Base-by-base conservation (phyloP, 768 basidiomycete species). In the Leccinum incarnatum region DNA sequence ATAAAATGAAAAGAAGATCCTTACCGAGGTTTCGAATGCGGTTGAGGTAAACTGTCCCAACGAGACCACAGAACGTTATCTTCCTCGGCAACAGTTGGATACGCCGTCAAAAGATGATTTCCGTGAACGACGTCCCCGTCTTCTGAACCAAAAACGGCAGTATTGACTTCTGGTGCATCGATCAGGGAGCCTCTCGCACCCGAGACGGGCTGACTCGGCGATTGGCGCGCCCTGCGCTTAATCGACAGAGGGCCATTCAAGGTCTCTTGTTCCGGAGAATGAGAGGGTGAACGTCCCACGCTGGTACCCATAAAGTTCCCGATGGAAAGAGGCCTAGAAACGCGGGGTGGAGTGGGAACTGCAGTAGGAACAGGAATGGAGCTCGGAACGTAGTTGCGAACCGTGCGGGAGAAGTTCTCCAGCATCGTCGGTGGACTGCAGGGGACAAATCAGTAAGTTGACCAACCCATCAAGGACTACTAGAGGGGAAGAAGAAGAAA, bases 341-440 rank as follows among this genome's bases (percentile, higher is more conserved):
- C 77, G 14, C 77, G 75, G 1, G 81, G 79, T 0, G 81, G 79
- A 17, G 82, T 77, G 15, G 82, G 80, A 1, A 75, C 71, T 1
- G 81, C 77, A 2, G 74, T 69, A 1, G 83, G 77, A 29, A 83
- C 78, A 14, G 80, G 74, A 53, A 83, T 80, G 8, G 80, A 78
- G 17, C 79, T 74, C 4, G 83, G 84, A 8, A 83, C 79, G 55
- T 85, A 85, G 60, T 74, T 77, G 49, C 83, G 80, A 27, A 85
- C 73, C 10, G 82, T 77, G 19, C 79, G 79, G 10, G 83, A 81
- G 61, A 85, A 75, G 23, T 74, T 75, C 68, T 83, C 81, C 19
- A 84, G 73, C 56, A 81, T 76, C 0, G 81, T 78, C 9, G 78
- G 78, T 59, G 76, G 79, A n/a, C 81, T 83, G 65, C 34, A 61